These are phyloP conservation scores for Yamadazyma oceani DNA, from an alignment of 1,139 yeast genomes.

Conservation along the genomic window DNA sequence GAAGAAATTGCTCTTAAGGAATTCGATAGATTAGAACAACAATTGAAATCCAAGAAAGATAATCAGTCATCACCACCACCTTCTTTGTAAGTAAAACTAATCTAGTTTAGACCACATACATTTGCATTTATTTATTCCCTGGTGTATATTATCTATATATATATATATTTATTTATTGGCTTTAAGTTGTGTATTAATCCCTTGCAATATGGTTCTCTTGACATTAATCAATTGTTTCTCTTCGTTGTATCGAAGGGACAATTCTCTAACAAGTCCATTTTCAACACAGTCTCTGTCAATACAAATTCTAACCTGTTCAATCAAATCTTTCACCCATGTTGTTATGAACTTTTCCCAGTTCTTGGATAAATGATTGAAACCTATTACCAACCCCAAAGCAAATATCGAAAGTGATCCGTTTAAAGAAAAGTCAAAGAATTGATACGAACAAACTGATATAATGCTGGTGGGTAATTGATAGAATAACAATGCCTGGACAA, in stretches of 20 bases:
- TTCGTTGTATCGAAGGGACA: slow-evolving; percentile 24
- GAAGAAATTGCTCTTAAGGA: slow-evolving; percentile 59
- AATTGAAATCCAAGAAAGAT: slow-evolving; percentile 22
- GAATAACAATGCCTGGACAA: slow-evolving; percentile 32
- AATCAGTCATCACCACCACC: slow-evolving; percentile 28
- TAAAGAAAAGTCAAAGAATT: slow-evolving; percentile 34
- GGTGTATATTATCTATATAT: slow-evolving; percentile 2
- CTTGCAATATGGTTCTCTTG: slow-evolving; percentile 22
- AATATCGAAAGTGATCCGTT: slow-evolving; percentile 38
- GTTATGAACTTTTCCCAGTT: slow-evolving; percentile 33
- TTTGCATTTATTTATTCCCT: slow-evolving; percentile 15
- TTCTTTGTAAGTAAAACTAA: slow-evolving; percentile 23
- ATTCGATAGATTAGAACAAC: slow-evolving; percentile 65
- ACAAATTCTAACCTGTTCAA: slow-evolving; percentile 37
- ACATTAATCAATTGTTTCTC: slow-evolving; percentile 20
- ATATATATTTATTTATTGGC: slow-evolving; percentile 8
- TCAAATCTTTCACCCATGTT: slow-evolving; percentile 31
- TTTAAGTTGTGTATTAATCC: slow-evolving; percentile 9
- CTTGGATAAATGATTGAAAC: slow-evolving; percentile 44
- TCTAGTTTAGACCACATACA: slow-evolving; percentile 21
- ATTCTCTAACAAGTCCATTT: slow-evolving; percentile 37
- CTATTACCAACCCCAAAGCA: slow-evolving; percentile 43
- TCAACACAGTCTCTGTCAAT: slow-evolving; percentile 41
- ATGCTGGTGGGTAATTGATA: slow-evolving; percentile 43
- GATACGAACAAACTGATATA: slow-evolving; percentile 32